Evolutionary conservation across 2,329 filamentous ascomycete species (phyloP).

Genomic region (Myrmaecium sp.): DNA sequence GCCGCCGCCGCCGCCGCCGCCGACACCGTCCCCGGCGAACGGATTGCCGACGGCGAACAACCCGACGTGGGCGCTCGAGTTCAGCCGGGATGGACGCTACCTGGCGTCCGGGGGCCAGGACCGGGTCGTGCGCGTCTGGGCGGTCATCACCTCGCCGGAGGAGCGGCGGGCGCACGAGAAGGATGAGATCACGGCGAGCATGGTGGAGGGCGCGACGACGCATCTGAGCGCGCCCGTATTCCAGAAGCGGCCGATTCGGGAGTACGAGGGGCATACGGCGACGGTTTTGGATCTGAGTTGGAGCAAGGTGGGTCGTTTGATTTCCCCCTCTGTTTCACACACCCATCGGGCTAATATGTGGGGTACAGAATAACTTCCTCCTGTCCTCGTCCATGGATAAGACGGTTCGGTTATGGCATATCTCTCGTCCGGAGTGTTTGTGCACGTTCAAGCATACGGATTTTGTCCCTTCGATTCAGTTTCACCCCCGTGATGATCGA

Average conservation of each 20-base stretch:
- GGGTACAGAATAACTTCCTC: slow-evolving; percentile 65
- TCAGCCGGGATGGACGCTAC: slow-evolving; percentile 81
- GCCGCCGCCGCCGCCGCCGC: too few relatives aligned
- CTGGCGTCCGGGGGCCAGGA: slow-evolving; percentile 88
- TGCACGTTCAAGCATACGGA: slow-evolving; percentile 92
- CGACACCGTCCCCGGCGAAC: slow-evolving; percentile 20
- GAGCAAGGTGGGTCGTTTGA: slow-evolving; percentile 51
- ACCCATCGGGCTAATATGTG: slow-evolving; percentile 1
- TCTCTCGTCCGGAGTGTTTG: slow-evolving; percentile 67
- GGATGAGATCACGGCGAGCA: slow-evolving; percentile 32
- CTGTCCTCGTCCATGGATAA: slow-evolving; percentile 97
- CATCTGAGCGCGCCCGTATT: slow-evolving; percentile 84
- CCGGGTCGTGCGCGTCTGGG: slow-evolving; percentile 70
- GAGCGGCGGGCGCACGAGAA: slow-evolving; percentile 63
- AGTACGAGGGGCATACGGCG: slow-evolving; percentile 69
- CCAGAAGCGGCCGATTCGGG: slow-evolving; percentile 54
- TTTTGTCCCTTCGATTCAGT: slow-evolving; percentile 85
- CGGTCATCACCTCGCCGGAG: slow-evolving; percentile 66
- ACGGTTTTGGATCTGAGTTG: slow-evolving; percentile 86
- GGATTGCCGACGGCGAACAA: slow-evolving; percentile 26
- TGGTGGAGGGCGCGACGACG: slow-evolving; percentile 34
- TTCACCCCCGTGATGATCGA: slow-evolving; percentile 85
- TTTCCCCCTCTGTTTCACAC: background rate
- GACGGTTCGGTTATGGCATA: slow-evolving; percentile 86
- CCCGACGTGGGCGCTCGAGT: slow-evolving; percentile 83